Evolutionary conservation across 805 yeast genomes (phyloP).

Genomic region (Wickerhamiella azyma): DNA sequence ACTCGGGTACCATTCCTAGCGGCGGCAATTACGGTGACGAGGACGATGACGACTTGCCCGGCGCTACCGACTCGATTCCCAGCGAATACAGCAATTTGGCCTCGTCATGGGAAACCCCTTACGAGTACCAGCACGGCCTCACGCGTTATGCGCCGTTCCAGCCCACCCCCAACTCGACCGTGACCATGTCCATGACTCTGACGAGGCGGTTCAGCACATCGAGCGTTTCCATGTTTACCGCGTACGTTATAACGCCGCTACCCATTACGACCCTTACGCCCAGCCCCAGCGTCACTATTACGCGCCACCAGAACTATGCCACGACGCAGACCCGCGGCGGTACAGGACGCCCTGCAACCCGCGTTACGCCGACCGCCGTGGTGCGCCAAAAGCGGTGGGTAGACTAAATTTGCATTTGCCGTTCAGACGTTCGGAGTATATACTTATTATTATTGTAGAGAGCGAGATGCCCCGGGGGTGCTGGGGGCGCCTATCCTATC

Average conservation of each 20-base stretch:
- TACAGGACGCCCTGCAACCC: constrained; percentile 53
- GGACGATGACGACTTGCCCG: constrained; percentile 30
- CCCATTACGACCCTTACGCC: constrained; percentile 61
- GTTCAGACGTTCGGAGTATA: too few relatives aligned
- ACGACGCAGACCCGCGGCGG: constrained; percentile 43
- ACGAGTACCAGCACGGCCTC: constrained; percentile 63
- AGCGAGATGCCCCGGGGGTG: too few relatives aligned
- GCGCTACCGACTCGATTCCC: constrained; percentile 30
- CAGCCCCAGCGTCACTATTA: constrained; percentile 63
- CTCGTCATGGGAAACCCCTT: constrained; percentile 51
- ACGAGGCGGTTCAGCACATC: constrained; percentile 54
- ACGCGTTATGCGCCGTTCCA: constrained; percentile 90
- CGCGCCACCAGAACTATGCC: constrained; percentile 55
- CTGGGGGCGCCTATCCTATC: too few relatives aligned
- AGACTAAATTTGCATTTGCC: not conserved
- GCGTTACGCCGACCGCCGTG: constrained; percentile 14
- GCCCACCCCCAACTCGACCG: constrained; percentile 59
- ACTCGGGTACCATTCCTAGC: constrained; percentile 5
- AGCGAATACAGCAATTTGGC: constrained; percentile 28
- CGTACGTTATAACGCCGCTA: constrained; percentile 33
- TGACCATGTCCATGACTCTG: constrained; percentile 49
- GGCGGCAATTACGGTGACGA: constrained; percentile 5
- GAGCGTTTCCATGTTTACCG: constrained; percentile 45
- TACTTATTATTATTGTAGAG: not conserved
- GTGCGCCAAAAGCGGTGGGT: constrained; percentile 13